Percentiles rank a stretch among this genome's conserved stretches.
Evolutionary conservation across 1,284 basidiomycete species (phyloP).

Genomic region (Apiotrichum gracile): DNA sequence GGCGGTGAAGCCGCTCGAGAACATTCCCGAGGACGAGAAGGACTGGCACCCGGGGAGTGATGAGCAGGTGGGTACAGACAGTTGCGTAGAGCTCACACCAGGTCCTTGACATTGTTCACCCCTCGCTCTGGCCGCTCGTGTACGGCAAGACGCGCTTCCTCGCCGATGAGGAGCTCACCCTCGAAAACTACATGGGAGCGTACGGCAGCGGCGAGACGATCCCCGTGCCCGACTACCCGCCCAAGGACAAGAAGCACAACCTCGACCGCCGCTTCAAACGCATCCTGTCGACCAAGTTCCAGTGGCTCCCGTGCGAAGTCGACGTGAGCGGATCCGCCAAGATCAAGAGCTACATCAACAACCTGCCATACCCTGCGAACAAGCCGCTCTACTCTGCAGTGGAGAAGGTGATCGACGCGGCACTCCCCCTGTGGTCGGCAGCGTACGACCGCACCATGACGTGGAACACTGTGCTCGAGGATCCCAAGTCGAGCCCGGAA

Average conservation of each 20-base stretch:
- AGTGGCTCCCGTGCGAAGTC: constrained; percentile 15
- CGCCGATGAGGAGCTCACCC: background rate
- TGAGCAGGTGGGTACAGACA: constrained; percentile 3
- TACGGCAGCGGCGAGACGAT: constrained; percentile 1
- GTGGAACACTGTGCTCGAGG: background rate
- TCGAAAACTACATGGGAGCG: background rate
- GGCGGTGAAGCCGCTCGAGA: constrained; percentile 3
- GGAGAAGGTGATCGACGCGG: constrained; percentile 2
- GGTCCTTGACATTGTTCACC: constrained; percentile 15
- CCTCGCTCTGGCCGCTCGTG: constrained; percentile 12
- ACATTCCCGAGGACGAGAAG: constrained; percentile 3
- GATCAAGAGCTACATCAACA: constrained; percentile 12
- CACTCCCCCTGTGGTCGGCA: constrained; percentile 3
- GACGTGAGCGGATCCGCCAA: background rate
- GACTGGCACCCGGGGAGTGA: constrained; percentile 17
- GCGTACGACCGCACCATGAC: constrained; percentile 4
- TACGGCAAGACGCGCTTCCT: constrained; percentile 11
- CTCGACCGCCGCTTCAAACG: background rate
- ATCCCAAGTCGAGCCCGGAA: too few species aligned
- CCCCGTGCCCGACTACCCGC: background rate
- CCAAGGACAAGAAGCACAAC: background rate
- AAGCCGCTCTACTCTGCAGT: background rate
- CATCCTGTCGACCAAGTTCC: constrained; percentile 9
- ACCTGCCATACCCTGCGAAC: constrained; percentile 3
- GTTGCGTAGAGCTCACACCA: background rate